Evolutionary conservation across 257 asterid species (phyloP), one percentile per base, ranked within the genome.

Genomic region (Galeopsis tetrahit): DNA sequence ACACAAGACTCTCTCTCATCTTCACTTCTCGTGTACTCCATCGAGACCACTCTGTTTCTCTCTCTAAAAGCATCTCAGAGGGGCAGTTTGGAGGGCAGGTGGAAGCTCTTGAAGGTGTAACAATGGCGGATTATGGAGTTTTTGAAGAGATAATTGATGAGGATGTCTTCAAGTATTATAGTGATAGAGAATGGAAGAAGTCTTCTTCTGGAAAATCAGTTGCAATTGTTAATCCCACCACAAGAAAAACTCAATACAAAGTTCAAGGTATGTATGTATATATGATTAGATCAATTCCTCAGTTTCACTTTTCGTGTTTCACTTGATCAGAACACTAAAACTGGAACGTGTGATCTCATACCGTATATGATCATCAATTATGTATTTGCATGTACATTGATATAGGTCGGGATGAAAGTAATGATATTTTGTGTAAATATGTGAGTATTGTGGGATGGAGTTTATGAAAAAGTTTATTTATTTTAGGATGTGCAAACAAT

Each of bases 71-170:
- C 60, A 49, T 31, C 34, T 5, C 8, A 11, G 74, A 57, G 65
- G 53, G 35, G 52, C 34, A 14, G 36, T n/a, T 43, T 42, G 69
- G 55, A 7, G 39, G 39, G 4, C 8, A 28, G 9, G 8, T 42
- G 14, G 56, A 49, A 59, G 63, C 34, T 51, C 44, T 79, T 67
- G 58, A 64, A 15, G 61, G 58, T 15, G 51, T 17, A 48, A 9
- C 81, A 66, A 93, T 93, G 98, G 96, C 98, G 53, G 97, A 96
- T n/a, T 78, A 39, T 44, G 97, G 96, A 53, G 93, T 63, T 70
- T 93, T 93, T 84, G 78, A 82, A 1, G 99, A 91, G 68, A 91
- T 91, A 35, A 73, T 85, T 55, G 97, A 94, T 34, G 95, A 90
- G 4, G 98, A 87, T 58, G 96, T 83, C 65, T 93, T 75, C 66